A percentile compares a stretch with the other conserved stretches of the same genome.
Conservation (phyloP, 2,329 filamentous ascomycete species). For the Trichocomaceae sp. region DNA sequence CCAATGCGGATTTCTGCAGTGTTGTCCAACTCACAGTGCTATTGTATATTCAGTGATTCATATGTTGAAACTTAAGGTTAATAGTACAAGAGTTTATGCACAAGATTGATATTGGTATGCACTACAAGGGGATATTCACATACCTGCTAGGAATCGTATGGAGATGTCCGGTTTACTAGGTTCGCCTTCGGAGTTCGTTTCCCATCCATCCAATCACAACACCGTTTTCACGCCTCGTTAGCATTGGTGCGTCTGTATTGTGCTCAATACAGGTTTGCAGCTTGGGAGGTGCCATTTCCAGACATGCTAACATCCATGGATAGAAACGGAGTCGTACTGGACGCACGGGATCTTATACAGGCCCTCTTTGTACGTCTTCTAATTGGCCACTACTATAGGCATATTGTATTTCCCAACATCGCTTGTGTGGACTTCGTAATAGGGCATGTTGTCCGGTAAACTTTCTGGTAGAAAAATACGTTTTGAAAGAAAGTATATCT, state of each 20-base stretch:
- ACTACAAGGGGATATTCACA: neutral
- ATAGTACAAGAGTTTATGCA: neutral
- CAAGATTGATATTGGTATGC: neutral
- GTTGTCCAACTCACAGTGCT: neutral
- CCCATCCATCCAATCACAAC: neutral
- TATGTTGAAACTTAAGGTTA: neutral
- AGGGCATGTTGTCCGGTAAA: neutral
- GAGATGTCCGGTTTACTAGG: neutral
- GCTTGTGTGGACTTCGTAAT: neutral
- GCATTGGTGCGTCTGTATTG: neutral
- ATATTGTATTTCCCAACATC: constrained; percentile 28
- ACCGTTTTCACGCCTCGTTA: neutral
- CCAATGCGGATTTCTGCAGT: neutral
- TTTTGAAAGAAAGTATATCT: neutral
- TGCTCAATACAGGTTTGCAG: constrained; percentile 49
- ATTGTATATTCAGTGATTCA: neutral
- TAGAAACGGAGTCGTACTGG: constrained; percentile 64
- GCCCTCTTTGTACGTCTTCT: constrained; percentile 60
- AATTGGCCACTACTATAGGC: constrained; percentile 68
- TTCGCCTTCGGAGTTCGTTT: neutral
- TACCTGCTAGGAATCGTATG: neutral
- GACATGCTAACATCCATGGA: constrained; percentile 20
- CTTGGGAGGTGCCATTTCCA: constrained; percentile 51
- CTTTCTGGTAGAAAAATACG: neutral
- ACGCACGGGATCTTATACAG: constrained; percentile 78